Base-by-base conservation (phyloP, 331 rosid species). In the Pyrus hybrid region DNA sequence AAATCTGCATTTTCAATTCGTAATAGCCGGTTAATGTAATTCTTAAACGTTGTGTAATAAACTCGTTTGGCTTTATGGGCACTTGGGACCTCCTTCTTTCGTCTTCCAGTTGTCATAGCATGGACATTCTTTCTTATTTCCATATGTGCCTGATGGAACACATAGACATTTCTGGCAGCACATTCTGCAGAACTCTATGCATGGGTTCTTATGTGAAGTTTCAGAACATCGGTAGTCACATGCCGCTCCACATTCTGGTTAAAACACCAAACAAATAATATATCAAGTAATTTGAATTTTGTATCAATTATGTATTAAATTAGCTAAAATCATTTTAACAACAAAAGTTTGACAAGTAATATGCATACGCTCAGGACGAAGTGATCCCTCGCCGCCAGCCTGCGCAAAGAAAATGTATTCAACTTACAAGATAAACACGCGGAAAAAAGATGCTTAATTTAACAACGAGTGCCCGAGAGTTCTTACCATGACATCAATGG, bases 91-190 rank as follows among this genome's bases (percentile, higher is more conserved):
- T 16, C 93, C 96, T 66, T 73, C 54, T 22, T 83, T 13, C 16
- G 87, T 90, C 63, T 80, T 86, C 93, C 89, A 83, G 9, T 86
- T 65, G 29, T 80, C 76, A 71, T 90, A 81, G 66, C 96, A 90
- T 8, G 88, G 86, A 33, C 90, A 90, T 71, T 88, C 91, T 8
- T 90, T 84, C 33, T 77, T 88, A 72, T 80, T 65, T 2, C 90
- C 93, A 26, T 47, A 83, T 18, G 85, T 83, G 64, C 91, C 88
- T 2, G 91, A 83, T 8, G 93, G 93, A 22, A 90, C 93, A 20
- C 91, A 90, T 9, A 88, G 58, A 61, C 91, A 90, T 71, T 26
- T 86, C 0, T 25, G 1, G 41, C 96, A 88, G 20, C 89, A 90
- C 21, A 56, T 58, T 70, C 79, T 88, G 81, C 92, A 88, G 61